A percentile compares a stretch with the other conserved stretches of the same genome.
phyloP scores from a whole-genome alignment of 2,329 filamentous ascomycete genomes.

The Xylaria sp. region DNA sequence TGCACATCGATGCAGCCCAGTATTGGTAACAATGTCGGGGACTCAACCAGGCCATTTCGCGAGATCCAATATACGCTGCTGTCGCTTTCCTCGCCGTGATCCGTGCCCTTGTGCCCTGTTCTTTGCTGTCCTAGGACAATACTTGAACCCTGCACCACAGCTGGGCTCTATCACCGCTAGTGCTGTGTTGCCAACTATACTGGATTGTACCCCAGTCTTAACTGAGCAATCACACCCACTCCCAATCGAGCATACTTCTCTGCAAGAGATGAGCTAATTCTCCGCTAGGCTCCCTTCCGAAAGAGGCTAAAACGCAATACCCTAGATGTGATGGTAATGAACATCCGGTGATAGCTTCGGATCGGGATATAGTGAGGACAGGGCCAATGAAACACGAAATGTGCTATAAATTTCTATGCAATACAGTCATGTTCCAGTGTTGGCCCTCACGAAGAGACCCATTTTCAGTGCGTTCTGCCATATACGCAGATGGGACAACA shows the following conservation, averaged over 20 bases:
- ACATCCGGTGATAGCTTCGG: background rate
- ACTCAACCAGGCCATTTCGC: background rate
- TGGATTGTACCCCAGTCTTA: conserved; percentile 13
- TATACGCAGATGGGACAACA: background rate
- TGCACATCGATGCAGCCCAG: conserved; percentile 3
- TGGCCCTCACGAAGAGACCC: background rate
- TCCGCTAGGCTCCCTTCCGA: conserved; percentile 13
- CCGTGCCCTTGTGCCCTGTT: background rate
- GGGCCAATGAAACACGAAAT: conserved; percentile 4
- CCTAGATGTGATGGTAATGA: conserved; percentile 7
- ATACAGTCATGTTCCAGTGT: conserved; percentile 5
- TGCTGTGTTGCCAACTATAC: conserved; percentile 11
- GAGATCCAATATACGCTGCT: background rate
- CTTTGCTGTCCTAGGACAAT: background rate
- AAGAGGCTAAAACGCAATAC: conserved; percentile 8
- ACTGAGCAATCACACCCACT: conserved; percentile 12
- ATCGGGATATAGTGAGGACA: conserved; percentile 1
- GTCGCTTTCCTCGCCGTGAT: background rate
- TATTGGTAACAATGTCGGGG: conserved; percentile 16
- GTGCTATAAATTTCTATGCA: background rate
- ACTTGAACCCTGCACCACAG: background rate
- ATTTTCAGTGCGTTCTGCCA: conserved; percentile 2
- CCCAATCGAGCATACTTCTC: conserved; percentile 20
- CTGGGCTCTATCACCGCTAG: conserved; percentile 5
- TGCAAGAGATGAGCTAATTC: conserved; percentile 19